Evolutionary conservation across 305 asterid species (phyloP), one percentile per base, ranked within the genome.

Genomic region (Fraxinus latifolia): DNA sequence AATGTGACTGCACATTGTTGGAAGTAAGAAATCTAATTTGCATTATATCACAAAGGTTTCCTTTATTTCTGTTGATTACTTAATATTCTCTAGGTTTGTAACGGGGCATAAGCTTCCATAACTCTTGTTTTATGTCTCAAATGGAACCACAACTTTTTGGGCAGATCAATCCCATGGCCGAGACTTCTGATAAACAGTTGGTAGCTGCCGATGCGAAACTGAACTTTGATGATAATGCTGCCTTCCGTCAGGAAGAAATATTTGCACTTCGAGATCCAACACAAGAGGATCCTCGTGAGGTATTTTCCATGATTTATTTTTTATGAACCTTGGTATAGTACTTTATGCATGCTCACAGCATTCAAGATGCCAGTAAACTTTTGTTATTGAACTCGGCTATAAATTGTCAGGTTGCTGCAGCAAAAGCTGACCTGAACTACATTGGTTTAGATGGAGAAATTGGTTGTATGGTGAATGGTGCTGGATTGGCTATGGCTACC

Each of bases 381-480:
- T 58, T n/a, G 14, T 47, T 34, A 31, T 9, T 39, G 58, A 44
- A 75, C 58, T 50, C 58, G 7, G 50, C 37, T 8, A 32, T 29
- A 53, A 60, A 23, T 83, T 86, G 68, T 82, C 87, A 96, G 99
- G 98, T 96, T 81, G 90, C 96, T 86, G 99, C 98, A 77, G 97
- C 99, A 32, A 91, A 96, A 91, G 99, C 98, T n/a, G 98, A 96
- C 81, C 86, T 96, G 86, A 96, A 96, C 88, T 96, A 96, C 91
- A 96, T 96, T 80, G 99, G 99, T 36, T 89, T 96, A 79, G 99
- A 96, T 84, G 99, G 99, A 77, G 99, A 96, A 90, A 96, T 96
- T 68, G 99, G 99, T 80, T 96, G 99, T 86, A 96, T 96, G 99
- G 99, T 96, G 77, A 96, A 96, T 86, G 99, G 99, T 82, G 99